phyloP scores from a whole-genome alignment of 495 filamentous ascomycete species.

The Letharia lupina region DNA sequence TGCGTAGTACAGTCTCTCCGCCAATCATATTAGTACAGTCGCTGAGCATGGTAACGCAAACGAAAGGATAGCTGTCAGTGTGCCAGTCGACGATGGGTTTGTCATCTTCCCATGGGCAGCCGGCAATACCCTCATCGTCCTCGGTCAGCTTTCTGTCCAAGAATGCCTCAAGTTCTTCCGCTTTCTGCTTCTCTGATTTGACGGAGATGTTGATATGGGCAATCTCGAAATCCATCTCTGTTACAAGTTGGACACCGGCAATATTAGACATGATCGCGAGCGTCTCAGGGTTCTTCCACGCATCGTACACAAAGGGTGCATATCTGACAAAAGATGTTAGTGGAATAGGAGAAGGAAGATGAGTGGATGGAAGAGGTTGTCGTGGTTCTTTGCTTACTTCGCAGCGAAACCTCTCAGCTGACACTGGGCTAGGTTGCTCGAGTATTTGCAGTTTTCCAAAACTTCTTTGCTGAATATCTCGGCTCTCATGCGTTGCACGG shows the following conservation, averaged over 20 bases:
- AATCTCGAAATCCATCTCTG: conserved; percentile 65
- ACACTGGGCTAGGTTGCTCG: conserved; percentile 55
- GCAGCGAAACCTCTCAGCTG: conserved; percentile 60
- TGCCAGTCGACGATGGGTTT: conserved; percentile 66
- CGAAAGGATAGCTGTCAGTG: conserved; percentile 66
- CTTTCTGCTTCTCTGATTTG: conserved; percentile 46
- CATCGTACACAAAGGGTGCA: conserved; percentile 60
- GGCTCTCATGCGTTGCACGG: conserved; percentile 54
- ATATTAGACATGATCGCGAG: conserved; percentile 58
- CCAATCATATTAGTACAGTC: conserved; percentile 63
- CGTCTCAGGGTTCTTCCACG: conserved; percentile 59
- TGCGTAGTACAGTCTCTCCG: conserved; percentile 61
- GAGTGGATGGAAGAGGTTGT: neutral
- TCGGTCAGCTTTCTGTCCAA: conserved; percentile 33
- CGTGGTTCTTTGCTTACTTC: conserved; percentile 42
- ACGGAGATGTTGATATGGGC: conserved; percentile 64
- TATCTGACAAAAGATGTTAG: conserved; percentile 32
- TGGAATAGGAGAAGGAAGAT: neutral
- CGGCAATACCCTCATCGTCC: conserved; percentile 41
- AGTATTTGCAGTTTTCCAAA: conserved; percentile 54
- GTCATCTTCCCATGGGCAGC: conserved; percentile 51
- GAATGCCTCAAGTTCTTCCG: conserved; percentile 36
- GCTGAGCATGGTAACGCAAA: conserved; percentile 69
- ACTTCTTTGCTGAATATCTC: conserved; percentile 59
- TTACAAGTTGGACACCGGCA: conserved; percentile 65